Evolutionary conservation across 2,329 filamentous ascomycete species (phyloP).

Genomic region (Aspergillus pseudoglaucus): DNA sequence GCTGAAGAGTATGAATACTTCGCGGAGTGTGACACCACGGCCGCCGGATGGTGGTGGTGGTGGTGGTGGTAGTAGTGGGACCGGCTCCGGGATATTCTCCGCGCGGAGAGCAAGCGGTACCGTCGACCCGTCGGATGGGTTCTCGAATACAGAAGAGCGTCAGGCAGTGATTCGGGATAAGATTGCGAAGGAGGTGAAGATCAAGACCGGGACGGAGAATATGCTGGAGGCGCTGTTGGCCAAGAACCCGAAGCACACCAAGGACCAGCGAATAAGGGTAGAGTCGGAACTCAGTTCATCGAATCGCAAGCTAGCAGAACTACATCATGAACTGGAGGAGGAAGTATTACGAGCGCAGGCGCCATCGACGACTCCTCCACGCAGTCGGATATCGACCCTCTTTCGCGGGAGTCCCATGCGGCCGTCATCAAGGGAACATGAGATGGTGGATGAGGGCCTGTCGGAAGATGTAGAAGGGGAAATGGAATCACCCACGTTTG

Average conservation of each 20-base stretch:
- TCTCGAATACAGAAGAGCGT: conserved; percentile 60
- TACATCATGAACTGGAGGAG: conserved; percentile 53
- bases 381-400: conserved; percentile 50
- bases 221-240: conserved; percentile 88
- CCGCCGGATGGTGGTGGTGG: conserved; percentile 39
- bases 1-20: conserved; percentile 61
- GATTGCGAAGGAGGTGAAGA: conserved; percentile 93
- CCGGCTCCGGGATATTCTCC: conserved; percentile 19
- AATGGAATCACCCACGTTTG: conserved; percentile 83
- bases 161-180: conserved; percentile 72
- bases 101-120: conserved; percentile 39
- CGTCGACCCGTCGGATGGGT: conserved; percentile 55
- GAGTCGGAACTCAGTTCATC: conserved; percentile 88
- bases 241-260: conserved; percentile 93
- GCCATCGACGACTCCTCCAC: conserved; percentile 43
- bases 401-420: conserved; percentile 52
- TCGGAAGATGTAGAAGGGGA: conserved; percentile 56
- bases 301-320: conserved; percentile 61
- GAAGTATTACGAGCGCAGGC: conserved; percentile 55
- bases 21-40: conserved; percentile 55
- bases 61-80: not conserved
- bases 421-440: conserved; percentile 40
- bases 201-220: conserved; percentile 96
- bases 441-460: conserved; percentile 31
- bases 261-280: conserved; percentile 70